phyloP scores from a whole-genome alignment of 768 basidiomycete genomes.

The Trichaptum fuscoviolaceum region DNA sequence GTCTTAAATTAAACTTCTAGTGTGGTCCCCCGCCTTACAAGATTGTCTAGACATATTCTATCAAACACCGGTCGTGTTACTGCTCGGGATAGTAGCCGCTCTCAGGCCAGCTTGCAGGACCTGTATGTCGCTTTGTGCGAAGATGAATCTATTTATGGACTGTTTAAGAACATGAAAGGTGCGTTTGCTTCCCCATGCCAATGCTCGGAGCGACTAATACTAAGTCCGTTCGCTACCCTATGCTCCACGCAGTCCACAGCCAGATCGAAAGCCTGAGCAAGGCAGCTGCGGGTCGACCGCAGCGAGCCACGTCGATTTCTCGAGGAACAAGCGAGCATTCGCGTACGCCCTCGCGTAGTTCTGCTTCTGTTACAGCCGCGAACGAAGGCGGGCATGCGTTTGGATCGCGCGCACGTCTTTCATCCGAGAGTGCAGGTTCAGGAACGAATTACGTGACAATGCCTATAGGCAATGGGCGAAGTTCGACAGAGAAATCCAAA shows the following conservation, averaged over 20 bases:
- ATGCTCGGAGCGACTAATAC: conserved; percentile 1
- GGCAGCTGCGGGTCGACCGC: conserved; percentile 36
- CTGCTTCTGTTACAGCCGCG: conserved; percentile 28
- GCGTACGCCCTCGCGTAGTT: conserved; percentile 35
- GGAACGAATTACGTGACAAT: neutral
- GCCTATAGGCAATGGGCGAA: neutral
- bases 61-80: conserved; percentile 81
- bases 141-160: conserved; percentile 78
- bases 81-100: conserved; percentile 78
- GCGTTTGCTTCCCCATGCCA: conserved; percentile 20
- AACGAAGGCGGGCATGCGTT: neutral
- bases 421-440: neutral
- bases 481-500: conserved; percentile 3
- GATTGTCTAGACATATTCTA: conserved; percentile 62
- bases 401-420: conserved; percentile 3
- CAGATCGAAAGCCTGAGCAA: conserved; percentile 70
- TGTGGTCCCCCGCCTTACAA: conserved; percentile 8
- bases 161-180: conserved; percentile 88
- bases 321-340: conserved; percentile 39
- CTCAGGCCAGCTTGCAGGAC: conserved; percentile 71
- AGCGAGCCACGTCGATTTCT: conserved; percentile 67
- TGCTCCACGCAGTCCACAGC: conserved; percentile 53
- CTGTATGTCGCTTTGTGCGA: conserved; percentile 86
- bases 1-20: conserved; percentile 24
- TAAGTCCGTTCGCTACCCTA: neutral